Evolutionary conservation across 805 yeast species (phyloP), one percentile per base, ranked within the genome.

Genomic region (Ascoidea asiatica): DNA sequence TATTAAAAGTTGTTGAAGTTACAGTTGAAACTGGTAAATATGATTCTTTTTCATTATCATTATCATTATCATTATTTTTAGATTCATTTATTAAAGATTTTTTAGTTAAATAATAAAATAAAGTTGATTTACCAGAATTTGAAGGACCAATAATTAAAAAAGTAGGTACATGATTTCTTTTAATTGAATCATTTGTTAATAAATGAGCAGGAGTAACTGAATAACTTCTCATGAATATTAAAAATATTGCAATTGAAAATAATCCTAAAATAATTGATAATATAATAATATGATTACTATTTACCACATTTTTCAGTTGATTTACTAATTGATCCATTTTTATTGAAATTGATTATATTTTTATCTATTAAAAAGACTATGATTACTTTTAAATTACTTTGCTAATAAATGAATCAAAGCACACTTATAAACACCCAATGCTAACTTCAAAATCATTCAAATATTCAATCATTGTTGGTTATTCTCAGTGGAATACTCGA

Each of bases 71-170:
- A n/a, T 19, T 17, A 15, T 37, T 33, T 6, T n/a, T 23, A 20
- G 19, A 22, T 38, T 42, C 45, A 18, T 38, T 22, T 19, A 29
- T 15, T 11, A 15, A 29, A 15, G 35, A 2, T 15, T 29, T 29
- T 29, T 38, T 41, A 17, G 40, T 18, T 5, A 43, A 37, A 15
- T 44, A 46, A n/a, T 42, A 48, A 53, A 62, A 81, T 29, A 82
- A 63, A 2, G 74, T 52, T 5, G 92, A 81, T 57, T 84, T 84
- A 4, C 92, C 92, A 36, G 77, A 62, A 36, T 69, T 68, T 15
- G 77, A 69, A 29, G 81, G 77, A 0, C 94, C 94, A 29, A 75
- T 66, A 21, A 84, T 69, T 42, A 82, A 61, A 50, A 77, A 72
- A 1, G 83, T 72, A 6, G 86, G 83, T 43, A 61, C 63, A 44